Evolutionary conservation across 257 asterid genomes (phyloP).

Genomic region (Echium plantagineum): DNA sequence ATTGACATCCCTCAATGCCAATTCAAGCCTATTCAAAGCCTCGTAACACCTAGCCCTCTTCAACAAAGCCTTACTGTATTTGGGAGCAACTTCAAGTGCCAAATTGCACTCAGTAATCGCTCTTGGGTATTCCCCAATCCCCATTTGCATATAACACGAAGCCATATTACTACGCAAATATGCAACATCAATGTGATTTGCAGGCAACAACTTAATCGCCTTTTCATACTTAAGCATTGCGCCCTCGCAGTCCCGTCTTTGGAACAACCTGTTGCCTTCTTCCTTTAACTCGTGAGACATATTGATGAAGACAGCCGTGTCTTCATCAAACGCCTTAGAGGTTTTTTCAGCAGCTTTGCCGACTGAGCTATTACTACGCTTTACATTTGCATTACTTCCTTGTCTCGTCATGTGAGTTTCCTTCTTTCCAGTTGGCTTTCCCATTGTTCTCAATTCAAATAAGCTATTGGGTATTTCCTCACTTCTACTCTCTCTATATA

Average conservation of each 20-base stretch:
- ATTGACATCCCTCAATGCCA: slow-evolving; percentile 67
- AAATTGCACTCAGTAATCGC: slow-evolving; percentile 75
- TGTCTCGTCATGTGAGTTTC: slow-evolving; percentile 34
- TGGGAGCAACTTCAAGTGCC: slow-evolving; percentile 87
- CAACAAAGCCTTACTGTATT: slow-evolving; percentile 71
- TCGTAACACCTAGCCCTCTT: slow-evolving; percentile 76
- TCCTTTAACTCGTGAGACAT: slow-evolving; percentile 92
- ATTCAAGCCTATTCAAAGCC: slow-evolving; percentile 63
- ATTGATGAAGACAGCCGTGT: slow-evolving; percentile 78
- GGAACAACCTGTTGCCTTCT: slow-evolving; percentile 67
- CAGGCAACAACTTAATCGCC: slow-evolving; percentile 70
- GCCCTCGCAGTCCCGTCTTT: slow-evolving; percentile 83
- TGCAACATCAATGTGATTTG: slow-evolving; percentile 74
- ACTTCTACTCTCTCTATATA: neutral
- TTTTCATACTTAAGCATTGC: slow-evolving; percentile 89
- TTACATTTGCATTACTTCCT: slow-evolving; percentile 29
- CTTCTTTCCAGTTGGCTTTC: slow-evolving; percentile 78
- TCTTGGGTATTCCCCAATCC: slow-evolving; percentile 84
- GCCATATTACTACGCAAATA: slow-evolving; percentile 79
- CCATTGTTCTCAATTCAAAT: slow-evolving; percentile 35
- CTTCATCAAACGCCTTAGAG: slow-evolving; percentile 73
- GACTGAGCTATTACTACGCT: slow-evolving; percentile 11
- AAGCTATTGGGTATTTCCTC: neutral
- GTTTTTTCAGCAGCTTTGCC: slow-evolving; percentile 34
- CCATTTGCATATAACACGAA: slow-evolving; percentile 82